A percentile compares a stretch with the other conserved stretches of the same genome.
These are phyloP conservation scores for Myrica gale DNA, from an alignment of 306 rosid genomes.

Conservation along the genomic window DNA sequence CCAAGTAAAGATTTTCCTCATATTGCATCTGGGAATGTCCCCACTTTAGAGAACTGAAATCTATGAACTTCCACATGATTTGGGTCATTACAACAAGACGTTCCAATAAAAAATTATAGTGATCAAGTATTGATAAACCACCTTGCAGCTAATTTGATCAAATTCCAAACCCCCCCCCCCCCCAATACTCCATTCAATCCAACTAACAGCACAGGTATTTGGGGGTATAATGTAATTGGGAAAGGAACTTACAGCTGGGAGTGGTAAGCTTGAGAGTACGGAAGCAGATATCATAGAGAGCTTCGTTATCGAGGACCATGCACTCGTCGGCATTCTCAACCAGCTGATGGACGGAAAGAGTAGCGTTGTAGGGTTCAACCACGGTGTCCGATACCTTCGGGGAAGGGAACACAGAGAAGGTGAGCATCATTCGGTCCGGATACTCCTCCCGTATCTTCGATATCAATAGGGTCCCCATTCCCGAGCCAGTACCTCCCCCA, in stretches of 20 bases:
- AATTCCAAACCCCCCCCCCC: background rate
- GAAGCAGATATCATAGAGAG: constrained; percentile 60
- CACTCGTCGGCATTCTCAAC: constrained; percentile 69
- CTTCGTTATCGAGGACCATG: constrained; percentile 68
- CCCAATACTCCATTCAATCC: background rate
- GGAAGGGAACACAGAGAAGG: constrained; percentile 61
- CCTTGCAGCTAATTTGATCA: background rate
- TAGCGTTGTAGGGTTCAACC: constrained; percentile 65
- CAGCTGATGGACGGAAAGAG: constrained; percentile 61
- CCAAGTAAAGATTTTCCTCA: background rate
- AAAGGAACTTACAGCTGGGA: constrained; percentile 50
- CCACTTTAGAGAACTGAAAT: background rate
- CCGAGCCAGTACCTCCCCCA: constrained; percentile 66
- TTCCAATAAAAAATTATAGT: too few species aligned
- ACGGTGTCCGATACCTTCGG: constrained; percentile 63
- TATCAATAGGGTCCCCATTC: constrained; percentile 63
- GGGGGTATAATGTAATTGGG: background rate
- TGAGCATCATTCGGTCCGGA: constrained; percentile 67
- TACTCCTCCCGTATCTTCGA: constrained; percentile 68
- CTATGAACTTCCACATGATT: background rate
- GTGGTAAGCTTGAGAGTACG: constrained; percentile 62
- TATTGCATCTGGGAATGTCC: background rate
- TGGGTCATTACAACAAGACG: background rate
- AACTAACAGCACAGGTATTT: background rate
- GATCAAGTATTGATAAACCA: background rate